Percentiles rank a stretch among this genome's conserved stretches.
These are phyloP conservation scores for Lumnitzera littorea DNA, from an alignment of 345 rosid genomes.

Conservation along the genomic window DNA sequence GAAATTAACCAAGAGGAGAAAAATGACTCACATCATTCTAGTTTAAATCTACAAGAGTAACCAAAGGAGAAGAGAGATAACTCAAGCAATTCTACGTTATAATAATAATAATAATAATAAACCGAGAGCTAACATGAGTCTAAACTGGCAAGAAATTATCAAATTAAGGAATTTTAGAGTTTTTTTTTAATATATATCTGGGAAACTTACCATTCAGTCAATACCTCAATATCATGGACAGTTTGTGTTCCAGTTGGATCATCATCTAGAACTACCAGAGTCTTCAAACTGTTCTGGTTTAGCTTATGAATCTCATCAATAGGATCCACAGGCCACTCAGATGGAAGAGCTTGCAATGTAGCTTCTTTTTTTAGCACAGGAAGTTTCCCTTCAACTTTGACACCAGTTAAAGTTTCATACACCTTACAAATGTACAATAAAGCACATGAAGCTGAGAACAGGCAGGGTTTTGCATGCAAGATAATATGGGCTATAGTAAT, in stretches of 20 bases:
- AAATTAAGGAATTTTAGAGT: not conserved
- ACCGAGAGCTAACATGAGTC: slow-evolving; percentile 1
- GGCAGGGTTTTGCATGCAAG: not conserved
- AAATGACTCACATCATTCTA: no score
- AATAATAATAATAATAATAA: no score
- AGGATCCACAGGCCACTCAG: slow-evolving; percentile 83
- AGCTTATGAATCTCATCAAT: slow-evolving; percentile 51
- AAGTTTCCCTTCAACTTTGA: slow-evolving; percentile 78
- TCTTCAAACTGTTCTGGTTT: slow-evolving; percentile 54
- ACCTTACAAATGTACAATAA: slow-evolving; percentile 34
- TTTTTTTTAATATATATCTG: not conserved
- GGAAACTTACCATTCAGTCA: slow-evolving; percentile 84
- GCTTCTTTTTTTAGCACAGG: slow-evolving; percentile 61
- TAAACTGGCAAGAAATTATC: not conserved
- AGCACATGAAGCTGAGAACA: slow-evolving; percentile 4
- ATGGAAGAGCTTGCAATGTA: slow-evolving; percentile 63
- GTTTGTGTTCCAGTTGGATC: slow-evolving; percentile 99
- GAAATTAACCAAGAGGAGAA: no score
- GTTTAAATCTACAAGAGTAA: no score
- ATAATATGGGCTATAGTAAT: not conserved
- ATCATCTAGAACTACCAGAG: slow-evolving; percentile 90
- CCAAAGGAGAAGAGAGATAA: no score
- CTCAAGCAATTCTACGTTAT: no score
- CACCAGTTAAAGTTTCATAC: slow-evolving; percentile 76
- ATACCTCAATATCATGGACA: slow-evolving; percentile 90